A percentile compares a stretch with the other conserved stretches of the same genome.
These are phyloP conservation scores for Vaccinium darrowii DNA, from an alignment of 148 eudicot genomes.

Conservation along the genomic window DNA sequence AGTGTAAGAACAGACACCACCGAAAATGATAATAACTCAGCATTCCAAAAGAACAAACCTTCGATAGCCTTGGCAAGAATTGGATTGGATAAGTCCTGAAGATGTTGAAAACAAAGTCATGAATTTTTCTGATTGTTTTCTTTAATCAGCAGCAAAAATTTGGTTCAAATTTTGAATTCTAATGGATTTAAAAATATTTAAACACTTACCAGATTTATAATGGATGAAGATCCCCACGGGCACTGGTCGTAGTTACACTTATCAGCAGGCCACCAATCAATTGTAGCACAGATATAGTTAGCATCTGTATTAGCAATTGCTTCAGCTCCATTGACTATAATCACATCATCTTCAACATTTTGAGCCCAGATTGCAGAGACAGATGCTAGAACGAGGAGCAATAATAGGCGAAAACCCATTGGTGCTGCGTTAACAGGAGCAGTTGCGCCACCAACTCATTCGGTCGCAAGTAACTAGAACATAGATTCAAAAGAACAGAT, in stretches of 20 bases:
- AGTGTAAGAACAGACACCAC: neutral
- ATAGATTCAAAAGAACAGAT: constrained; percentile 1
- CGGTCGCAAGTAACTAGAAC: neutral
- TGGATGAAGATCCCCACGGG: constrained; percentile 82
- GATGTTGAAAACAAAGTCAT: constrained; percentile 18
- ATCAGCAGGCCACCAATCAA: constrained; percentile 96
- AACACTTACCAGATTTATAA: constrained; percentile 63
- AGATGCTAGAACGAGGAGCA: constrained; percentile 43
- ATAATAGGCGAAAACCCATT: constrained; percentile 34
- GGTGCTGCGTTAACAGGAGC: constrained; percentile 10
- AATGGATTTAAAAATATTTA: neutral
- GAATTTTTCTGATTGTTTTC: neutral
- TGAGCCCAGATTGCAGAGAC: constrained; percentile 51
- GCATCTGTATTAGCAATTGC: constrained; percentile 59
- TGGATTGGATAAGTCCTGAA: constrained; percentile 75
- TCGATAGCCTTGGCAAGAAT: constrained; percentile 64
- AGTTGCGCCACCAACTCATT: constrained; percentile 10
- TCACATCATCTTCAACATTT: constrained; percentile 35
- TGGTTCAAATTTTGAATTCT: neutral
- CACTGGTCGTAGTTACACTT: constrained; percentile 79
- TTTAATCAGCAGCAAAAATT: neutral
- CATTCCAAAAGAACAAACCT: constrained; percentile 43
- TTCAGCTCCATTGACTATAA: constrained; percentile 52
- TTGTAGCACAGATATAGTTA: constrained; percentile 76
- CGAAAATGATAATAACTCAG: neutral